These are phyloP conservation scores for Rhizopus stolonifer DNA, from an alignment of 371 early-diverging fungal genomes.

Conservation along the genomic window DNA sequence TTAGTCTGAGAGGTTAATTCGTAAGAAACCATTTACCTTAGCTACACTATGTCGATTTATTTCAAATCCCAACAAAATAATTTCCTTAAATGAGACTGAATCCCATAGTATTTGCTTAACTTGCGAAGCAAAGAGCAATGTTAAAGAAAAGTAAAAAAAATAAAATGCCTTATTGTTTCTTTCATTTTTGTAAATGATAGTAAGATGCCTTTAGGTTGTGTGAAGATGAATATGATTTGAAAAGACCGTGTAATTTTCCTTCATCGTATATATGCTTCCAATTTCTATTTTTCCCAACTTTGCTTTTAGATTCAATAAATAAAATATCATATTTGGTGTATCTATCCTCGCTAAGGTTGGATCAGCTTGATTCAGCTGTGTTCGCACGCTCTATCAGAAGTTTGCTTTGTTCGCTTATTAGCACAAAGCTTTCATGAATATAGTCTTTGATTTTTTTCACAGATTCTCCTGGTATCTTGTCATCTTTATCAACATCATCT, in stretches of 20 bases:
- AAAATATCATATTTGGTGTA: conserved; percentile 11
- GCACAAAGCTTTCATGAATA: conserved; percentile 5
- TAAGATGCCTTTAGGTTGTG: conserved; percentile 14
- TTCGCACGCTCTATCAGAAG: not conserved
- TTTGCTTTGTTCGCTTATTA: conserved; percentile 8
- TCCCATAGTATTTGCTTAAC: conserved; percentile 15
- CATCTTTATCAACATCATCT: conserved; percentile 13
- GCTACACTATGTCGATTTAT: conserved; percentile 21
- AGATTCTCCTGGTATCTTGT: conserved; percentile 6
- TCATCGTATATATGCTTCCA: conserved; percentile 12
- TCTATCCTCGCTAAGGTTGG: not conserved
- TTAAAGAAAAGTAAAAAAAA: conserved; percentile 7
- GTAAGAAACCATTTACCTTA: conserved; percentile 10
- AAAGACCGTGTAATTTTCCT: conserved; percentile 16
- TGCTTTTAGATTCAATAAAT: conserved; percentile 17
- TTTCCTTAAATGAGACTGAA: conserved; percentile 13
- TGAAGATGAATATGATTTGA: conserved; percentile 16
- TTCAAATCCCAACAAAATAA: conserved; percentile 15
- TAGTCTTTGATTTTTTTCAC: conserved; percentile 9
- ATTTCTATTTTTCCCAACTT: conserved; percentile 14
- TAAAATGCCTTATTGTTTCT: conserved; percentile 7
- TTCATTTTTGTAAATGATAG: conserved; percentile 18
- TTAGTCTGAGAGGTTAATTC: too few species aligned
- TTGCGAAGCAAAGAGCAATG: conserved; percentile 13
- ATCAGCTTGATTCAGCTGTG: conserved; percentile 6